Percentiles rank a stretch among this genome's conserved stretches.
Evolutionary conservation across 495 filamentous ascomycete genomes (phyloP).

Genomic region (Cetradonia linearis): DNA sequence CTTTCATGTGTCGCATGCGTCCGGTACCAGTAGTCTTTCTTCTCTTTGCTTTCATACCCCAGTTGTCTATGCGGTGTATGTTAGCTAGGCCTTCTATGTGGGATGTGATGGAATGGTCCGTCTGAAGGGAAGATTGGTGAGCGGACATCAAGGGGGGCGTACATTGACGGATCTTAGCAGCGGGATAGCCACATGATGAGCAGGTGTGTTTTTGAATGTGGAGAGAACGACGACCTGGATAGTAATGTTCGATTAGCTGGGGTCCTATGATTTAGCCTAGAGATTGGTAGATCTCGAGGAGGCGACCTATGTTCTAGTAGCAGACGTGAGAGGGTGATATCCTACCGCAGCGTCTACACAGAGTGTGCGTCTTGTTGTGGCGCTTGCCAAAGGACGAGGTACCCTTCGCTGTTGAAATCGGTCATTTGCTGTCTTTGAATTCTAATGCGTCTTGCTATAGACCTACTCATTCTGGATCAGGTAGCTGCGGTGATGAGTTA

Average conservation of each 20-base stretch:
- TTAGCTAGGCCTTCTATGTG: neutral
- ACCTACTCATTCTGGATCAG: slow-evolving; percentile 61
- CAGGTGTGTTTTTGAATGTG: slow-evolving; percentile 99
- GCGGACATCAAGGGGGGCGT: slow-evolving; percentile 37
- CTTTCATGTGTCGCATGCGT: slow-evolving; percentile 84
- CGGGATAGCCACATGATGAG: slow-evolving; percentile 92
- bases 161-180: slow-evolving; percentile 97
- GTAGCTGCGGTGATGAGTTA: slow-evolving; percentile 22
- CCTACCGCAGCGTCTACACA: slow-evolving; percentile 99
- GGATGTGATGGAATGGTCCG: neutral
- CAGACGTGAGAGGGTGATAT: slow-evolving; percentile 27
- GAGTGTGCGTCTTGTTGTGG: slow-evolving; percentile 98
- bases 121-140: neutral
- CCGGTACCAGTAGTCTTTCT: slow-evolving; percentile 98
- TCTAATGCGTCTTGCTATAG: slow-evolving; percentile 21
- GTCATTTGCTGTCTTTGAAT: neutral
- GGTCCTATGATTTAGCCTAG: too few relatives aligned
- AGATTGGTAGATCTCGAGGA: neutral
- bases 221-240: slow-evolving; percentile 78
- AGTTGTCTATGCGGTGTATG: slow-evolving; percentile 65
- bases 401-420: slow-evolving; percentile 61
- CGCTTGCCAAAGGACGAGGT: slow-evolving; percentile 95
- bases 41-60: slow-evolving; percentile 98
- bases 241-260: neutral
- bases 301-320: neutral